Percentiles rank a stretch among this genome's conserved stretches.
Evolutionary conservation across 2,329 filamentous ascomycete genomes (phyloP).

Genomic region (Chalaropsis thielavioides): DNA sequence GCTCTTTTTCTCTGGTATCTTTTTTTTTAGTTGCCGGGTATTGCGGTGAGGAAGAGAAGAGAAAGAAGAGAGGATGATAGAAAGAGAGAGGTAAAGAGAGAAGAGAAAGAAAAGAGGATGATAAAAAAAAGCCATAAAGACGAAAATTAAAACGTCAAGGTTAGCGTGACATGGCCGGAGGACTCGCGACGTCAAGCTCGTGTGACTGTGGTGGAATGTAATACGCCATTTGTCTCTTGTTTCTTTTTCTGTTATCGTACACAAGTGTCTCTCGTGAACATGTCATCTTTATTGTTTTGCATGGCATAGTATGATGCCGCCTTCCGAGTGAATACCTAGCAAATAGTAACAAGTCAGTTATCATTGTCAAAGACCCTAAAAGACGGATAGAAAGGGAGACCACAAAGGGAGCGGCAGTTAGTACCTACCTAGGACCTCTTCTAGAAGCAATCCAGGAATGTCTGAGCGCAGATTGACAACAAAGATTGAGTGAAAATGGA

Average conservation of each 20-base stretch:
- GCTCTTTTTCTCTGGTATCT: background rate
- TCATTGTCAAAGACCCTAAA: background rate
- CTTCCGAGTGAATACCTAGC: background rate
- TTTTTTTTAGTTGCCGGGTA: background rate
- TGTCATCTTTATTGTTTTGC: background rate
- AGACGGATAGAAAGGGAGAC: background rate
- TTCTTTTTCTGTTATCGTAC: background rate
- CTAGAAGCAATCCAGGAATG: conserved; percentile 1
- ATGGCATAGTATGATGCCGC: background rate
- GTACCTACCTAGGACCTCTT: background rate
- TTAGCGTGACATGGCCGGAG: background rate
- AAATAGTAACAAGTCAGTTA: background rate
- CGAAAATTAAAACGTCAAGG: background rate
- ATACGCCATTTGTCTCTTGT: background rate
- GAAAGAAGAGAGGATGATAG: background rate
- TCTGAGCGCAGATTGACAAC: conserved; percentile 10
- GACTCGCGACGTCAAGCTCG: background rate
- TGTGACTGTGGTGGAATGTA: background rate
- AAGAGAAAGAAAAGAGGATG: background rate
- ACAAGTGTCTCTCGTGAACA: background rate
- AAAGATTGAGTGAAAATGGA: conserved; percentile 2
- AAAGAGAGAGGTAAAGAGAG: no score
- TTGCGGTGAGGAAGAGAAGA: background rate
- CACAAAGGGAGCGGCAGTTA: background rate
- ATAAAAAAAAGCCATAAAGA: background rate